Percentiles rank a stretch among this genome's conserved stretches.
Conservation (phyloP, 2,329 filamentous ascomycete species). For the Alternaria metachromatica region DNA sequence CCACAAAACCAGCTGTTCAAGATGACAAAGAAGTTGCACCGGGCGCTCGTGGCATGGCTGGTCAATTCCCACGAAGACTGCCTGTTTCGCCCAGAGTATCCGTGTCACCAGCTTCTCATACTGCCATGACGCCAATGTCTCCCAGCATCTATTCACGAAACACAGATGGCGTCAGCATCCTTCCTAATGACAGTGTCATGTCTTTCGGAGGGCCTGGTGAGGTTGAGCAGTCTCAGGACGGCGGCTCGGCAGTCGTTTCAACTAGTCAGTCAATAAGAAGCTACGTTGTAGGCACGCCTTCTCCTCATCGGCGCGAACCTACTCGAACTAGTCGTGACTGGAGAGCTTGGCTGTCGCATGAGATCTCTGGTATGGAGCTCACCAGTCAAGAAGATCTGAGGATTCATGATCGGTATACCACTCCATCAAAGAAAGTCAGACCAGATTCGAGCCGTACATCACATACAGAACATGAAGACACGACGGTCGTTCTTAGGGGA, state of each 20-base stretch:
- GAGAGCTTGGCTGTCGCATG: constrained; percentile 56
- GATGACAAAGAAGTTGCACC: neutral
- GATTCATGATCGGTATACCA: constrained; percentile 33
- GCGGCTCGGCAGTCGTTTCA: constrained; percentile 52
- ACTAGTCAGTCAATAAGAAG: constrained; percentile 54
- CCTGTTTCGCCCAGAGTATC: constrained; percentile 5
- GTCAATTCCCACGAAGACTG: neutral
- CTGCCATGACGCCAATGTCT: constrained; percentile 45
- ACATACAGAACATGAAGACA: constrained; percentile 38
- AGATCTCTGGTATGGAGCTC: constrained; percentile 49
- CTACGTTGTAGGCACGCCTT: constrained; percentile 48
- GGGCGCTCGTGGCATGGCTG: no score
- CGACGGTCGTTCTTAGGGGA: constrained; percentile 22
- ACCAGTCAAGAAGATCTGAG: constrained; percentile 35
- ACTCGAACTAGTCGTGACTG: constrained; percentile 52
- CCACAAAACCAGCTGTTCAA: neutral
- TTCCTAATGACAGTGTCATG: constrained; percentile 44
- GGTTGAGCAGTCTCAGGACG: constrained; percentile 13
- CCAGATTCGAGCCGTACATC: constrained; percentile 24
- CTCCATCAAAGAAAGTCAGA: constrained; percentile 15
- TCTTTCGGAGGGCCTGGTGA: constrained; percentile 28
- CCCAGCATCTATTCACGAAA: constrained; percentile 57
- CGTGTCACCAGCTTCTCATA: constrained; percentile 13
- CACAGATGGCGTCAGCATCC: constrained; percentile 48
- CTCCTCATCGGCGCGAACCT: constrained; percentile 28